Conservation (phyloP, 2,329 filamentous ascomycete species). For the Scopulariopsis brevicaulis region DNA sequence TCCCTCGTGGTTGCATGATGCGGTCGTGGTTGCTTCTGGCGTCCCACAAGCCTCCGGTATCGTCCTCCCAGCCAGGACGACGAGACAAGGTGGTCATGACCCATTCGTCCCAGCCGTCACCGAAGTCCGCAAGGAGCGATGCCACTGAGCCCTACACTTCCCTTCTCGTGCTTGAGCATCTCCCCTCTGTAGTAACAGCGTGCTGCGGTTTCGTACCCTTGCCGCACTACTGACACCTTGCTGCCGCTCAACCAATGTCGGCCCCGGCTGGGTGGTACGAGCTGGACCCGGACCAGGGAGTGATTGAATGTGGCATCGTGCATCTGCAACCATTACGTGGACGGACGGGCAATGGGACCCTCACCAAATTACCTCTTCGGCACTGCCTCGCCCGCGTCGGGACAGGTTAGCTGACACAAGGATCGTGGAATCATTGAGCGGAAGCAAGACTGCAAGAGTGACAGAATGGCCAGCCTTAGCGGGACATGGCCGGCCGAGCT, state of each 20-base stretch:
- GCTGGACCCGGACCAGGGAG: background rate
- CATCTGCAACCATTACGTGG: background rate
- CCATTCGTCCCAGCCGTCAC: no score
- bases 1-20: no score
- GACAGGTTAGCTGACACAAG: background rate
- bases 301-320: background rate
- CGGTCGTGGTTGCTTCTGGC: no score
- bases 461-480: background rate
- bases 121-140: no score
- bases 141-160: no score
- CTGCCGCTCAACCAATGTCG: background rate
- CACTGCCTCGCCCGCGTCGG: background rate
- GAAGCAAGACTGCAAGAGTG: background rate
- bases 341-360: background rate
- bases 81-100: no score
- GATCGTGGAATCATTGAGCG: background rate
- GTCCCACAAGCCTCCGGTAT: no score
- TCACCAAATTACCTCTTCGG: background rate
- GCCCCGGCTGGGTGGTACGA: background rate
- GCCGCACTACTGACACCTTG: background rate
- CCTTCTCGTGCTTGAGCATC: no score
- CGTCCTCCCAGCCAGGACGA: no score
- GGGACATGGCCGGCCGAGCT: background rate
- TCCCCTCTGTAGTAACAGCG: background rate
- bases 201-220: background rate